Evolutionary conservation across 1,284 basidiomycete genomes (phyloP).

Genomic region (Fomitopsis pinicola): DNA sequence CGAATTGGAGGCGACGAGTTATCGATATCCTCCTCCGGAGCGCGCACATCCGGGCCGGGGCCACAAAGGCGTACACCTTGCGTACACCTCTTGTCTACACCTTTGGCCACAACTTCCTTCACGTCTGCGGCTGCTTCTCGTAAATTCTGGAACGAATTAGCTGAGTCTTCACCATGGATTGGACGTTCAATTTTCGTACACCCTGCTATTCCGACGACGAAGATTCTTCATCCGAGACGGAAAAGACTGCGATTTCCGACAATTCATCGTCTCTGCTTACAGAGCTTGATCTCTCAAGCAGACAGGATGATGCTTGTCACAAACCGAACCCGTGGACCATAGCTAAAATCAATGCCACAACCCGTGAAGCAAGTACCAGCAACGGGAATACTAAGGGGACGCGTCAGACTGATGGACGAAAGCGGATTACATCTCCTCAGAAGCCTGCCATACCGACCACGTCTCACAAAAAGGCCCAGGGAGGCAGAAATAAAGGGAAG

Average conservation of each 20-base stretch:
- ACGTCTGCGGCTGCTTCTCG: too few relatives aligned
- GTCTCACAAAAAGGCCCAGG: neutral
- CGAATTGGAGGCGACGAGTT: too few relatives aligned
- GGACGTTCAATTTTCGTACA: neutral
- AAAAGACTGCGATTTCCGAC: neutral
- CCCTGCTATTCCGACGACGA: neutral
- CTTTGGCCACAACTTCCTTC: too few relatives aligned
- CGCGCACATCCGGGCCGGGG: too few relatives aligned
- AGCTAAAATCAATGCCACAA: conserved; percentile 66
- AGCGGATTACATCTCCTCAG: neutral
- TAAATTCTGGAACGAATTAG: too few relatives aligned
- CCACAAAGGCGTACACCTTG: too few relatives aligned
- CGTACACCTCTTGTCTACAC: too few relatives aligned
- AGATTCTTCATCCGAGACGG: neutral
- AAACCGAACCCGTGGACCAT: conserved; percentile 74
- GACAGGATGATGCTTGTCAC: conserved; percentile 55
- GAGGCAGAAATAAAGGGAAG: too few relatives aligned
- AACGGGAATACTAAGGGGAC: neutral
- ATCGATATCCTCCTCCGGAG: too few relatives aligned
- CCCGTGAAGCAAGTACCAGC: conserved; percentile 27
- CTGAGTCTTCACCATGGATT: neutral
- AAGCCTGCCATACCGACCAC: neutral
- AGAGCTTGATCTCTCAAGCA: conserved; percentile 55
- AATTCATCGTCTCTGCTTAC: neutral
- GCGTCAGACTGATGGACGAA: neutral